Evolutionary conservation across 1,139 yeast species (phyloP).

Genomic region (Lizanozyma gosingica): DNA sequence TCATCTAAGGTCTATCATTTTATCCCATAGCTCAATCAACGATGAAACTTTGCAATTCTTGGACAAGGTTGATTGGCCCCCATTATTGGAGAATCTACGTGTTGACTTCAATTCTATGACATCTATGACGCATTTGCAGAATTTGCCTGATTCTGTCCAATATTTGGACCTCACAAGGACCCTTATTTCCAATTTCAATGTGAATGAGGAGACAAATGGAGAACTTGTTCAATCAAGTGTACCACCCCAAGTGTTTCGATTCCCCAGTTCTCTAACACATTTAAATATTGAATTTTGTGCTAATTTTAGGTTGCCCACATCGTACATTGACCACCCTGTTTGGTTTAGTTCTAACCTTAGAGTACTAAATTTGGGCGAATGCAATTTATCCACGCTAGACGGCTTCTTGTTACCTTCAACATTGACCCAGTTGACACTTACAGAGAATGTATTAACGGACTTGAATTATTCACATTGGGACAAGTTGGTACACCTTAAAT

Average conservation of each 20-base stretch:
- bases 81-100: slow-evolving; percentile 13
- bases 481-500: background rate
- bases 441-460: background rate
- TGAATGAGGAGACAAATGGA: background rate
- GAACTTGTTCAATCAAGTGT: background rate
- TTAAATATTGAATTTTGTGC: background rate
- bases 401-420: background rate
- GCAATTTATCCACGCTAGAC: background rate
- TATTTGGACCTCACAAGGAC: slow-evolving; percentile 12
- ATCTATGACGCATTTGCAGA: slow-evolving; percentile 10
- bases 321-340: background rate
- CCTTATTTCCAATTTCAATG: background rate
- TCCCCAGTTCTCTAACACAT: background rate
- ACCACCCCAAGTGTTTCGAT: background rate
- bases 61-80: slow-evolving; percentile 18
- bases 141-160: slow-evolving; percentile 16
- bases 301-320: background rate
- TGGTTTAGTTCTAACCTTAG: background rate
- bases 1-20: slow-evolving; percentile 15
- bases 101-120: slow-evolving; percentile 19
- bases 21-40: slow-evolving; percentile 16
- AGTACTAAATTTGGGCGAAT: background rate
- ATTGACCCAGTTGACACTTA: background rate
- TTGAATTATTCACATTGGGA: background rate
- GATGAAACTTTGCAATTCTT: slow-evolving; percentile 13